These are phyloP conservation scores for Boletus pseudopeckii DNA, from an alignment of 768 basidiomycete genomes.

Conservation along the genomic window DNA sequence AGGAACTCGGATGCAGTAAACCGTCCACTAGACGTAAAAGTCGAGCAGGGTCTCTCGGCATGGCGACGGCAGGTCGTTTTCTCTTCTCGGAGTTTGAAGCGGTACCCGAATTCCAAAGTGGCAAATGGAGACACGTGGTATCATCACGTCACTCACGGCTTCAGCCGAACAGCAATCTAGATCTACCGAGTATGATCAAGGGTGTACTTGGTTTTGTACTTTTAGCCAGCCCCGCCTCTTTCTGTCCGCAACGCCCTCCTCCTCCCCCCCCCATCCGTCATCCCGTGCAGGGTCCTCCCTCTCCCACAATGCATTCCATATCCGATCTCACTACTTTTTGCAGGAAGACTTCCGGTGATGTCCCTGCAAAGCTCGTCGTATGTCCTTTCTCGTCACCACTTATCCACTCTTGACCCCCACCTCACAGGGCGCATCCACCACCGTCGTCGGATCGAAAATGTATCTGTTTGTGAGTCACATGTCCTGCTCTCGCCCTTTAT, in stretches of 20 bases:
- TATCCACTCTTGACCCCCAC: neutral
- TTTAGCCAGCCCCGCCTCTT: slow-evolving; percentile 17
- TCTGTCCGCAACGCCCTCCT: slow-evolving; percentile 12
- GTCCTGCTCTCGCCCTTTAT: neutral
- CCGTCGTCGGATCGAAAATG: slow-evolving; percentile 82
- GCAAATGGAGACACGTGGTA: slow-evolving; percentile 16
- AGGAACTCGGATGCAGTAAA: neutral
- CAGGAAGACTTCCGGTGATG: slow-evolving; percentile 78
- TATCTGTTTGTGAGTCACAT: slow-evolving; percentile 73
- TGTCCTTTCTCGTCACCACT: slow-evolving; percentile 27
- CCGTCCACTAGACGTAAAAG: neutral
- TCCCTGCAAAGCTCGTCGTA: slow-evolving; percentile 86
- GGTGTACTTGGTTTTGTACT: slow-evolving; percentile 11
- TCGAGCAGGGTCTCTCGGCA: neutral
- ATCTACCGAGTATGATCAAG: slow-evolving; percentile 19
- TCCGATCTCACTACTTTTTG: slow-evolving; percentile 88
- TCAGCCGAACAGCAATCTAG: slow-evolving; percentile 30
- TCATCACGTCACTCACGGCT: slow-evolving; percentile 21
- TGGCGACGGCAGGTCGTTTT: slow-evolving; percentile 6
- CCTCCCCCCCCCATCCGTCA: neutral
- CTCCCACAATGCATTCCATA: slow-evolving; percentile 63
- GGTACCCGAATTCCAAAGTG: slow-evolving; percentile 9
- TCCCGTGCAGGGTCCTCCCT: neutral
- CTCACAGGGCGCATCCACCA: slow-evolving; percentile 81
- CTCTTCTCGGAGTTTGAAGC: slow-evolving; percentile 14